These are phyloP conservation scores for Cryptococcus amylolentus DNA, from an alignment of 1,284 basidiomycete species.

Conservation along the genomic window DNA sequence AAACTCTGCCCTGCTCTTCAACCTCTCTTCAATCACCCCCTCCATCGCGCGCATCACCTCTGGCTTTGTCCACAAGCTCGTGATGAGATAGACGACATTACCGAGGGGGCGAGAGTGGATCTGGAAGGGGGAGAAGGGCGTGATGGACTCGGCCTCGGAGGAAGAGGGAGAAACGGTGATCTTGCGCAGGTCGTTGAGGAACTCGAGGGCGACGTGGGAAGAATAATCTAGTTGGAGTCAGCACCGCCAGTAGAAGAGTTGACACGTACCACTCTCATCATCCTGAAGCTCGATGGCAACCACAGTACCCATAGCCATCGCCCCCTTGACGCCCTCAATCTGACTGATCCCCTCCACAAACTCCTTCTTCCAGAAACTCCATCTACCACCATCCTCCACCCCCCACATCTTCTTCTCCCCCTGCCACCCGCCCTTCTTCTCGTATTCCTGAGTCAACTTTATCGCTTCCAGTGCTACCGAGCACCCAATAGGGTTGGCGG, in stretches of 20 bases:
- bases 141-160: constrained; percentile 1
- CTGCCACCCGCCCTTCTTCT: constrained; percentile 58
- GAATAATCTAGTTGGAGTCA: constrained; percentile 59
- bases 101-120: constrained; percentile 88
- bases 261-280: constrained; percentile 55
- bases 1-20: constrained; percentile 6
- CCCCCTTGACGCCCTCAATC: constrained; percentile 61
- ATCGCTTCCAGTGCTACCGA: constrained; percentile 82
- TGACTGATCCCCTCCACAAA: constrained; percentile 67
- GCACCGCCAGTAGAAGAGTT: not conserved
- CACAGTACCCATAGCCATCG: constrained; percentile 85
- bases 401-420: constrained; percentile 57
- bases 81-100: constrained; percentile 92
- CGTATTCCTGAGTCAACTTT: constrained; percentile 58
- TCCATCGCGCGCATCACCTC: constrained; percentile 45
- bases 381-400: constrained; percentile 53
- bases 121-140: constrained; percentile 54
- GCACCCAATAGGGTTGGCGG: constrained; percentile 86
- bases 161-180: constrained; percentile 15
- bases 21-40: constrained; percentile 25
- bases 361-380: constrained; percentile 82
- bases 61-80: constrained; percentile 59
- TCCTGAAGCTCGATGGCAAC: constrained; percentile 75
- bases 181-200: constrained; percentile 52
- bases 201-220: constrained; percentile 64